phyloP scores from a whole-genome alignment of 345 rosid genomes.

The Eucalyptus globulus region DNA sequence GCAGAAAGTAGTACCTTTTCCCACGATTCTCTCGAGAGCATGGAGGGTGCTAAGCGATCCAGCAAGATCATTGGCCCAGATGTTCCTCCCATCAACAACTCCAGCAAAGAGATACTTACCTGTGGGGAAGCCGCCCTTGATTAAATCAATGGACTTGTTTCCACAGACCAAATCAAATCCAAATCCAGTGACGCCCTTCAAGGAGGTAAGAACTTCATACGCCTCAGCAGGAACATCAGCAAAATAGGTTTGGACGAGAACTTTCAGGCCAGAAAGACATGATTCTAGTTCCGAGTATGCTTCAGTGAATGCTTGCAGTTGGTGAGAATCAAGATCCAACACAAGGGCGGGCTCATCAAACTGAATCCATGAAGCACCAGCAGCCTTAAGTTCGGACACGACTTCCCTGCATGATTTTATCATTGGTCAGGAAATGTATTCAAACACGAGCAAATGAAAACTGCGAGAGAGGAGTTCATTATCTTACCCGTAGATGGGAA shows the following conservation, averaged over 20 bases:
- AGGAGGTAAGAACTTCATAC: slow-evolving; percentile 45
- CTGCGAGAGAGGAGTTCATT: background rate
- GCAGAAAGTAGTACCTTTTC: slow-evolving; percentile 27
- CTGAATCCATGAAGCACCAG: slow-evolving; percentile 86
- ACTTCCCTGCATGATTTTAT: slow-evolving; percentile 40
- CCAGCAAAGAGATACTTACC: too few relatives aligned
- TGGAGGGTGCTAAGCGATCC: rapidly evolving
- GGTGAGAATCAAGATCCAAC: slow-evolving; percentile 65
- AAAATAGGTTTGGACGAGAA: slow-evolving; percentile 70
- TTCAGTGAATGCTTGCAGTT: slow-evolving; percentile 49
- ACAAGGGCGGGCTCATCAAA: slow-evolving; percentile 80
- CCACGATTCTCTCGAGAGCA: too few relatives aligned
- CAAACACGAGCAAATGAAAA: background rate
- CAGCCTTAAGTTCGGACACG: slow-evolving; percentile 63
- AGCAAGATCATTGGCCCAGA: too few relatives aligned
- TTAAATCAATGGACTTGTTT: too few relatives aligned
- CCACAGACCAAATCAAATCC: too few relatives aligned
- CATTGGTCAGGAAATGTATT: background rate
- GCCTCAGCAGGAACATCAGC: slow-evolving; percentile 75
- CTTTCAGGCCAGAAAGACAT: slow-evolving; percentile 56
- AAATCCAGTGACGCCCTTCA: slow-evolving; percentile 68
- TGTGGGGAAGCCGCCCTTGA: rapidly evolving
- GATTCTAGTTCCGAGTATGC: slow-evolving; percentile 65
- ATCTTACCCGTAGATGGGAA: background rate
- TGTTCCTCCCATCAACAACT: too few relatives aligned